Base-by-base conservation (phyloP, 306 rosid species). In the Pterocarpus santalinus region DNA sequence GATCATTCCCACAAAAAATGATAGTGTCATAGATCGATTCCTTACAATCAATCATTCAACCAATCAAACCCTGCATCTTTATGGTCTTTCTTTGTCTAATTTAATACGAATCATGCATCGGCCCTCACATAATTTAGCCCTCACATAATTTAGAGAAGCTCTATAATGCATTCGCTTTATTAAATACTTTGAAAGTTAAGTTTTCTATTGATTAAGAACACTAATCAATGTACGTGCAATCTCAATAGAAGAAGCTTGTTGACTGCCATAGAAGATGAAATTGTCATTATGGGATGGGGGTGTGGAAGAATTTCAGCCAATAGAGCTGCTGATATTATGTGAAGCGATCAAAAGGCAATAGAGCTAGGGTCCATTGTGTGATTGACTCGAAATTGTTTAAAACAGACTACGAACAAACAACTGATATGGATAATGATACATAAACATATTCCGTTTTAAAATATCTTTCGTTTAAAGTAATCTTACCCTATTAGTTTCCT, bases 51-150 rank as follows among this genome's bases (percentile, higher is more conserved):
- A 85, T 82, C 80, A 70, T 84, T 30, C 53, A 84, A 6, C 85
- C 84, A 86, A 71, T 44, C 61, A 78, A 82, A 82, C 47, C 6
- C 28, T 53, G 7, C 16, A 60, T 36, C 73, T 77, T 85, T 77
- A 43, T 34, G 75, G 17, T 33, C 73, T 85, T 82, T 80, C 83
- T 55, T 82, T 82, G 67, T 46, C 79, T 82, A 88, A 80, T 84
- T 86, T 83, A 90, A 85, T 65, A 76, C 64, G 83, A 89, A 83
- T 86, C 72, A 82, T 81, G 71, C 87, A 81, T 86, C 49, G 35
- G 35, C 22, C 80, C 67, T 22, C 73, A 7, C 22, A 65, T 81
- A 70, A 58, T 76, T 82, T 78, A 73, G 57, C 22, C 80, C 67
- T 22, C 73, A 7, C 22, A 65, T 81, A 70, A 58, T 76, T 82